These are phyloP conservation scores for Pichiaceae sp. DNA, from an alignment of 1,139 yeast species.

Conservation along the genomic window DNA sequence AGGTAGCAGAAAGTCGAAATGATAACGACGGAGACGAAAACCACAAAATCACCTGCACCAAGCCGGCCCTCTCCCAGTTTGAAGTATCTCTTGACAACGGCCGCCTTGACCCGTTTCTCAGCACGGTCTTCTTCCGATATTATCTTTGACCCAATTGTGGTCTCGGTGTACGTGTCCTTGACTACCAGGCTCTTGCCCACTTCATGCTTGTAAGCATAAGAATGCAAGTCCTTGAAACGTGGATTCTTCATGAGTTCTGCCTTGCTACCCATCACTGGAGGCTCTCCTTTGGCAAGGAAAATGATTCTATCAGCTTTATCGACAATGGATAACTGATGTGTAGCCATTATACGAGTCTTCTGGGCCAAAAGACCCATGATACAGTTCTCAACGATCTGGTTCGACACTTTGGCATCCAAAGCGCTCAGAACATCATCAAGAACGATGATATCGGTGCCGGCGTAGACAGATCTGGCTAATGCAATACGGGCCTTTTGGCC, in stretches of 20 bases:
- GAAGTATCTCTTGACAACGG: conserved; percentile 44
- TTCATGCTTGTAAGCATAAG: conserved; percentile 26
- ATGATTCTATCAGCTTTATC: conserved; percentile 61
- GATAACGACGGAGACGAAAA: conserved; percentile 30
- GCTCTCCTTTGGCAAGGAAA: conserved; percentile 59
- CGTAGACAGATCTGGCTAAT: conserved; percentile 77
- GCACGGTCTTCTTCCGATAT: conserved; percentile 28
- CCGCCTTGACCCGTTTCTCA: conserved; percentile 23
- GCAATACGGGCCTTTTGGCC: conserved; percentile 87
- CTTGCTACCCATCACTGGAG: conserved; percentile 50
- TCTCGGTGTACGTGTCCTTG: not conserved
- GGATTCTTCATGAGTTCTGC: conserved; percentile 39
- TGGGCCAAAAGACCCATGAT: conserved; percentile 44
- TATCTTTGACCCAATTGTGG: conserved; percentile 8
- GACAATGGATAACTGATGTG: conserved; percentile 72
- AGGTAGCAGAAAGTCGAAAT: conserved; percentile 51
- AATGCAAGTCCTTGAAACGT: conserved; percentile 46
- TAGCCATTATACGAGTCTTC: conserved; percentile 70
- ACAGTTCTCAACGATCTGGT: conserved; percentile 65
- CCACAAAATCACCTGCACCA: conserved; percentile 31
- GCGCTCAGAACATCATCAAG: conserved; percentile 85
- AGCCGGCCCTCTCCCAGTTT: conserved; percentile 47
- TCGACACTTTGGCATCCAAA: conserved; percentile 38
- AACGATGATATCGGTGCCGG: conserved; percentile 54
- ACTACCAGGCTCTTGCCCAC: conserved; percentile 3